Conservation (phyloP, 352 stramenopile species). For the Hyaloperonospora arabidopsidis region DNA sequence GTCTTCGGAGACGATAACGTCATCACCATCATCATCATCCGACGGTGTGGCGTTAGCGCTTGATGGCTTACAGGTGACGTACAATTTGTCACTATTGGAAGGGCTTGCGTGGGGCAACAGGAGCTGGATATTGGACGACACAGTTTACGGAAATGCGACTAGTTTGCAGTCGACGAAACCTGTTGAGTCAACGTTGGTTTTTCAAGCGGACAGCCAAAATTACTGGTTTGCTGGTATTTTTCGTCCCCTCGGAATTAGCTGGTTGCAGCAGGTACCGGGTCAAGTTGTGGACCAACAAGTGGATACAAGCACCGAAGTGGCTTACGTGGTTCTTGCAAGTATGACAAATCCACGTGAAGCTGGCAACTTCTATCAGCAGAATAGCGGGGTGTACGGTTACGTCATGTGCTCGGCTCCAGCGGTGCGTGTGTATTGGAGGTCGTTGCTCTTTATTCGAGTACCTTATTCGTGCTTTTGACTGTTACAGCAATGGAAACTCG, state of each 20-base stretch:
- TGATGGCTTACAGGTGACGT: conserved; percentile 36
- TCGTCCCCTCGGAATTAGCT: conserved; percentile 44
- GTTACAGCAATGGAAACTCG: conserved; percentile 59
- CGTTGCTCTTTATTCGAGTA: neutral
- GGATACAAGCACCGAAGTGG: conserved; percentile 33
- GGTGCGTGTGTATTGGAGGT: conserved; percentile 20
- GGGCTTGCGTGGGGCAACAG: conserved; percentile 61
- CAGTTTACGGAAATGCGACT: conserved; percentile 27
- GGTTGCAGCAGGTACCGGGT: conserved; percentile 41
- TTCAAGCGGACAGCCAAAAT: conserved; percentile 42
- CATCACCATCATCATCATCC: conserved; percentile 23
- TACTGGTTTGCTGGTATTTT: conserved; percentile 55
- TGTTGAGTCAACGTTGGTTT: conserved; percentile 35
- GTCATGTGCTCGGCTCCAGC: conserved; percentile 64
- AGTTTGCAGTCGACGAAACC: conserved; percentile 29
- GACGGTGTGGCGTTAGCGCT: conserved; percentile 21
- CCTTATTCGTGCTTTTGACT: neutral
- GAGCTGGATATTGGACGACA: conserved; percentile 42
- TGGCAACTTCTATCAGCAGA: conserved; percentile 57
- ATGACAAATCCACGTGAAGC: conserved; percentile 57
- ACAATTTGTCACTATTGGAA: conserved; percentile 70
- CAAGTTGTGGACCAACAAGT: conserved; percentile 56
- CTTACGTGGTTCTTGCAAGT: conserved; percentile 49
- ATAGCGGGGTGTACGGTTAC: conserved; percentile 55
- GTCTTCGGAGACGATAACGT: conserved; percentile 5